Conservation (phyloP, 2,329 filamentous ascomycete species). For the Penicillium sp. region DNA sequence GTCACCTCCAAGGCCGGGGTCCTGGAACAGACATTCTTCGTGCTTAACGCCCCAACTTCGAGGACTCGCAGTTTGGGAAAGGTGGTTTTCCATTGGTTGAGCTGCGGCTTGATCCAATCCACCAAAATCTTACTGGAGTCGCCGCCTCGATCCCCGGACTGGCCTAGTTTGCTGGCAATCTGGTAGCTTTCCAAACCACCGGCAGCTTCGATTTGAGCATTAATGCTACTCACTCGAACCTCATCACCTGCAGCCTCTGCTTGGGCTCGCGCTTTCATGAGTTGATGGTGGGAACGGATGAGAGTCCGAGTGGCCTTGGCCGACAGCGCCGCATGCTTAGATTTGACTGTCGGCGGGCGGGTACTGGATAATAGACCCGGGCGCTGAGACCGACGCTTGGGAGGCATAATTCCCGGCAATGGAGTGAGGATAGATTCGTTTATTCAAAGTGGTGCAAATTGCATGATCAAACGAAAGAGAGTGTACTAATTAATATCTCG, state of each 20-base stretch:
- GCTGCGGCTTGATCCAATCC: constrained; percentile 53
- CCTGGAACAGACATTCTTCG: constrained; percentile 77
- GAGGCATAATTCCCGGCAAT: constrained; percentile 21
- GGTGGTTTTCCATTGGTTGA: constrained; percentile 23
- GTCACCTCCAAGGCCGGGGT: constrained; percentile 70
- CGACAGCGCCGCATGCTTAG: constrained; percentile 47
- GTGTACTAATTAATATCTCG: not conserved
- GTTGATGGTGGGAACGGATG: constrained; percentile 60
- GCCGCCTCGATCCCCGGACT: constrained; percentile 61
- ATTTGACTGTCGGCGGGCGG: constrained; percentile 44
- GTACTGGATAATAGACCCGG: constrained; percentile 44
- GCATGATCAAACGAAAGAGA: not conserved
- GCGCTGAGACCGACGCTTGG: constrained; percentile 34
- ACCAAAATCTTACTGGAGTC: constrained; percentile 62
- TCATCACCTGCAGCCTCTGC: constrained; percentile 51
- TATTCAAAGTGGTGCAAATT: not conserved
- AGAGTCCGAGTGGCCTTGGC: constrained; percentile 59
- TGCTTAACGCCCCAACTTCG: constrained; percentile 86
- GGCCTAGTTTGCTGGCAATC: constrained; percentile 62
- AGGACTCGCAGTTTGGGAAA: constrained; percentile 63
- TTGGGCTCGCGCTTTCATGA: constrained; percentile 57
- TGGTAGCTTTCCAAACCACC: constrained; percentile 63
- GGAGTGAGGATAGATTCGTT: not conserved
- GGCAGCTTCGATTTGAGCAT: constrained; percentile 53
- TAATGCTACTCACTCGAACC: constrained; percentile 43